Percentiles rank a stretch among this genome's conserved stretches.
phyloP scores from a whole-genome alignment of 371 early-diverging fungal species.

The Mucor velutinosus region DNA sequence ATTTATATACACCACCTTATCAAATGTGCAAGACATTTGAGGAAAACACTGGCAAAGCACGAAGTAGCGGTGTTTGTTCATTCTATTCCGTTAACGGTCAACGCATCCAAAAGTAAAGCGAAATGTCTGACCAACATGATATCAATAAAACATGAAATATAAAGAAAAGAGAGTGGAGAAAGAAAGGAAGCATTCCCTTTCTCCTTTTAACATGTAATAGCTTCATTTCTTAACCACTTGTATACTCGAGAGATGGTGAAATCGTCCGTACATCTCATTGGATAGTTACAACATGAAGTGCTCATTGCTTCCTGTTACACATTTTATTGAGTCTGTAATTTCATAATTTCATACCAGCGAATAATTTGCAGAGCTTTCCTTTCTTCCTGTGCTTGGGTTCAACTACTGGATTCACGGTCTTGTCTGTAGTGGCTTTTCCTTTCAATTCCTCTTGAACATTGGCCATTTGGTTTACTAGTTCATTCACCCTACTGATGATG shows the following conservation, averaged over 20 bases:
- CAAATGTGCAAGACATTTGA: slow-evolving; percentile 84
- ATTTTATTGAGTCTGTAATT: neutral
- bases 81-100: slow-evolving; percentile 70
- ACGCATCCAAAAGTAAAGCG: slow-evolving; percentile 22
- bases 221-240: slow-evolving; percentile 24
- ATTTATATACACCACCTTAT: slow-evolving; percentile 92
- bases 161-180: slow-evolving; percentile 7
- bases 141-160: neutral
- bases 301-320: neutral
- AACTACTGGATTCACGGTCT: neutral
- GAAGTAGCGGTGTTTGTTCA: slow-evolving; percentile 68
- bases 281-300: neutral
- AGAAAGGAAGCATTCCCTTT: slow-evolving; percentile 5
- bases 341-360: neutral
- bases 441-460: neutral
- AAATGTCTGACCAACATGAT: neutral
- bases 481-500: neutral
- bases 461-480: neutral
- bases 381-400: neutral
- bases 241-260: slow-evolving; percentile 29
- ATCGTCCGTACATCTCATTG: slow-evolving; percentile 24
- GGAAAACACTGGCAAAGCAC: slow-evolving; percentile 72
- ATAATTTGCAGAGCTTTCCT: neutral
- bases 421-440: neutral
- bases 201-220: slow-evolving; percentile 9